Conservation (phyloP, 176 grass and related monocot genomes). For the Pharus latifolius region DNA sequence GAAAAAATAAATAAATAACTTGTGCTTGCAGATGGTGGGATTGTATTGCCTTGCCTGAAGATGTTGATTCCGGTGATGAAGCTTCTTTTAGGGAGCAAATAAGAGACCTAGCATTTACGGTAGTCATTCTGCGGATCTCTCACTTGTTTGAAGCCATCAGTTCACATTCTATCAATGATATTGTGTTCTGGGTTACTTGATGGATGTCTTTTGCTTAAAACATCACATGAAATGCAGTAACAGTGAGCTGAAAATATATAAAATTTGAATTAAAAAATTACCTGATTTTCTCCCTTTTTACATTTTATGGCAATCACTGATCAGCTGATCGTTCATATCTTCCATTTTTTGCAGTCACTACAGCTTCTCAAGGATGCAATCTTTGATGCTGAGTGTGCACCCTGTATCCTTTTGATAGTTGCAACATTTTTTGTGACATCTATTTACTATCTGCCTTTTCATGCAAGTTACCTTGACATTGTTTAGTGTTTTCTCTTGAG, state of each 20-base stretch:
- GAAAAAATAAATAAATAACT: background rate
- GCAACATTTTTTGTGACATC: background rate
- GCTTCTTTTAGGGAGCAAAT: slow-evolving; percentile 74
- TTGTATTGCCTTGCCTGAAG: slow-evolving; percentile 84
- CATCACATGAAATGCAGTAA: background rate
- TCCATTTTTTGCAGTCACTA: slow-evolving; percentile 58
- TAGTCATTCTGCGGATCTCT: slow-evolving; percentile 24
- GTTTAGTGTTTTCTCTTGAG: slow-evolving; percentile 85
- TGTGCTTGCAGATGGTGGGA: slow-evolving; percentile 90
- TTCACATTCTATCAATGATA: background rate
- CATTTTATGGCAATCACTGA: background rate
- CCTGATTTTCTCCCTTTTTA: background rate
- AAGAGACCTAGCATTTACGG: slow-evolving; percentile 69
- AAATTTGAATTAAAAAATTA: background rate
- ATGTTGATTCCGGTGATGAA: slow-evolving; percentile 62
- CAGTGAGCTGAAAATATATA: background rate
- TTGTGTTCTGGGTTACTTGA: background rate
- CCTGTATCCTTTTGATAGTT: slow-evolving; percentile 66
- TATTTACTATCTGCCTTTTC: background rate
- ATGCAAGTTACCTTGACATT: slow-evolving; percentile 46
- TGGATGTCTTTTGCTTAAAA: background rate
- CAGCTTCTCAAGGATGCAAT: slow-evolving; percentile 86
- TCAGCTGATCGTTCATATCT: background rate
- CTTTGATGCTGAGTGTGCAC: slow-evolving; percentile 70
- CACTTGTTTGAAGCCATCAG: background rate